Evolutionary conservation across 805 yeast species (phyloP), one percentile per base, ranked within the genome.

Genomic region (Schizosaccharomyces lindneri): DNA sequence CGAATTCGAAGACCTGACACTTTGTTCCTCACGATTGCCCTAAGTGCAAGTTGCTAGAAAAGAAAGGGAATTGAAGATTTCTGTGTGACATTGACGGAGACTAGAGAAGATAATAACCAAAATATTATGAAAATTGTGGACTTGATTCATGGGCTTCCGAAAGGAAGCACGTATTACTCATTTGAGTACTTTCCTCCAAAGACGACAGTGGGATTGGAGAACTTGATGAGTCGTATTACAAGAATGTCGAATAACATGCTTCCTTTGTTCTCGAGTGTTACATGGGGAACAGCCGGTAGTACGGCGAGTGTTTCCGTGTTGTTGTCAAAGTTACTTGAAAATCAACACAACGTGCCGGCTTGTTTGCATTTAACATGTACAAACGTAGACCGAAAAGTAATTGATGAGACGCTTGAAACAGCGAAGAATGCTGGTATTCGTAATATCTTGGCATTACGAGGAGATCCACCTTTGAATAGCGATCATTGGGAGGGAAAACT

Each of bases 261-360:
- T 62, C 97, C 97, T 2, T 74, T 84, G 17, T 94, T 93, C 70
- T 83, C 90, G 62, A 87, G 95, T 2, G 84, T 93, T 15, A 93
- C 99, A 0, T 93, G 97, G 97, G 98, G 97, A 43, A 97, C 98
- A 4, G 97, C 97, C 51, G 98, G 98, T 2, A 82, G 95, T 4
- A 87, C 97, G 9, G 81, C 90, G 59, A 84, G 80, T 60, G 88
- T 87, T 73, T 86, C 96, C 0, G 71, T 93, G 63, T 90, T 86
- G 55, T 75, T 93, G 63, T 95, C 96, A 0, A 75, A 80, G 29
- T 78, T 85, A 2, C 84, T 94, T 66, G 87, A 85, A 67, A 73
- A 78, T 59, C 87, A 83, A 60, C 75, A 89, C 63, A 83, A 84
- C 2, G 73, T 90, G n/a, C 87, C 96, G 3, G 87, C 95, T 0